Evolutionary conservation across 805 yeast species (phyloP), one percentile per base, ranked within the genome.

Genomic region (Candida peoriensis): DNA sequence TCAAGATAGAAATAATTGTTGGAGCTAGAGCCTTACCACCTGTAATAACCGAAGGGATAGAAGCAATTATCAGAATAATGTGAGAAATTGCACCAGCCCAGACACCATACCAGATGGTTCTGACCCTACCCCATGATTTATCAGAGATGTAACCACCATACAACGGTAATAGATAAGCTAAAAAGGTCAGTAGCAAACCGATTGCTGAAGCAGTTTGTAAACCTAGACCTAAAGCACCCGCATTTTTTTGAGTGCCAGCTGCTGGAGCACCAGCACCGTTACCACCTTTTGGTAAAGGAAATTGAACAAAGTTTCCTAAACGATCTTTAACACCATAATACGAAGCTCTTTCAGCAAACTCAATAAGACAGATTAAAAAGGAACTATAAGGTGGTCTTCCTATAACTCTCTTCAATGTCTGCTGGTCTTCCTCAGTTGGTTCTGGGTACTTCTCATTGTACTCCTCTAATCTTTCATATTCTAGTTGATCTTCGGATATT

Each of bases 81-180:
- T 76, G 75, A 36, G 90, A 85, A 32, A 70, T 37, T 14, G 78
- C 63, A 57, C 83, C 83, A 36, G 80, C 50, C 39, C 66, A 66
- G 34, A 81, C 65, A 49, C 79, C 79, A 22, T 70, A 64, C 47
- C 72, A 67, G 51, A 84, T 81, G 28, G 90, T 78, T 46, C 70
- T 75, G 62, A 70, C 77, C 55, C 81, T 79, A 39, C 93, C 93
- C 66, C 74, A 72, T 58, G 65, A 77, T 43, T 82, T 76, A 59
- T 84, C 95, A 36, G 93, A 78, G 19, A 82, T 48, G 59, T 77
- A 74, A 36, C 87, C 93, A 47, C 88, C 89, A 37, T 78, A 66
- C 35, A 84, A 66, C 20, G 95, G 95, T 28, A 90, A 81, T 30
- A 82, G 67, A 57, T 83, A 84, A 54, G 88, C 80, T 83, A 88